Evolutionary conservation across 1,139 yeast genomes (phyloP).

Genomic region (Citeromyces siamensis): DNA sequence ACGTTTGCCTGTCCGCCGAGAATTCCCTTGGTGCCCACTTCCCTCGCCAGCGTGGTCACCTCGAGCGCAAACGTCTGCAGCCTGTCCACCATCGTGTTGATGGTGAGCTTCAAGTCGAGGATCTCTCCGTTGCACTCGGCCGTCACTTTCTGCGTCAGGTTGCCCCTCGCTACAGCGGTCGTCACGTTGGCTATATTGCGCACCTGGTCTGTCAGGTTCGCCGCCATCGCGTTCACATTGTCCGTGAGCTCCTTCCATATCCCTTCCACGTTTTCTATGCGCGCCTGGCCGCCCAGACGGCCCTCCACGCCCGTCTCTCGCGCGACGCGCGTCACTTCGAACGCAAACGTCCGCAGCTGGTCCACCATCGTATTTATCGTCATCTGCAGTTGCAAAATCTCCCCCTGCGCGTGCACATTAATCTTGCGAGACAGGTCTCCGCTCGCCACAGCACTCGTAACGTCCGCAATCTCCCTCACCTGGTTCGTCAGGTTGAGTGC

Average conservation of each 20-base stretch:
- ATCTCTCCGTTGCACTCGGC: conserved; percentile 89
- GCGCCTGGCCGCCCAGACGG: conserved; percentile 79
- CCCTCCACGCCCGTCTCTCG: conserved; percentile 88
- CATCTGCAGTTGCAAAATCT: conserved; percentile 64
- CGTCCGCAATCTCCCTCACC: conserved; percentile 79
- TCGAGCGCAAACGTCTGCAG: conserved; percentile 82
- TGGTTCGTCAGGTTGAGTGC: conserved; percentile 78
- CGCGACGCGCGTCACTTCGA: conserved; percentile 81
- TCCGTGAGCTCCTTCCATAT: conserved; percentile 86
- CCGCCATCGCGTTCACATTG: conserved; percentile 86
- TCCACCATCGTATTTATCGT: conserved; percentile 84
- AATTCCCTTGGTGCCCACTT: conserved; percentile 84
- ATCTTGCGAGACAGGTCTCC: conserved; percentile 71
- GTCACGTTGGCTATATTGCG: conserved; percentile 86
- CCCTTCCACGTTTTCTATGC: conserved; percentile 74
- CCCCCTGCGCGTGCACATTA: conserved; percentile 80
- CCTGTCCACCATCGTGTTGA: conserved; percentile 83
- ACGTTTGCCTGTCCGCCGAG: conserved; percentile 89
- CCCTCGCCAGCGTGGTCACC: conserved; percentile 76
- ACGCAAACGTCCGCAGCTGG: conserved; percentile 76
- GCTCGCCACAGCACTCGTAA: conserved; percentile 72
- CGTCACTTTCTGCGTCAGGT: conserved; percentile 71
- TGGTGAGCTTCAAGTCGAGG: conserved; percentile 66
- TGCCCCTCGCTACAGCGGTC: conserved; percentile 89
- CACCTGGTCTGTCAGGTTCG: conserved; percentile 76